Conservation (phyloP, 305 asterid genomes). For the Rubia tinctorum region DNA sequence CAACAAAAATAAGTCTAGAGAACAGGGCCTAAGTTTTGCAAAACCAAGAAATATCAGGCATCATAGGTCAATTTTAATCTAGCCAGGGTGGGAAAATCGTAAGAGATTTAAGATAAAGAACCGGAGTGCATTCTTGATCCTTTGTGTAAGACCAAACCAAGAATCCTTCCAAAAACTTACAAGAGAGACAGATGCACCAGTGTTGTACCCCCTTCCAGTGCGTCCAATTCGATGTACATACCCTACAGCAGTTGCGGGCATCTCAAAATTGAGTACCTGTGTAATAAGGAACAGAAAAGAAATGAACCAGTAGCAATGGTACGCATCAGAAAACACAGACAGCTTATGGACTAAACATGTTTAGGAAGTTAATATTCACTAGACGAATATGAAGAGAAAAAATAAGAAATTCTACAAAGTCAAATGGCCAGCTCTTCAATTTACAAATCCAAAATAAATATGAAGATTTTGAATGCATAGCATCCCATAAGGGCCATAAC, state of each 20-base stretch:
- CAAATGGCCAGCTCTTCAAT: not conserved
- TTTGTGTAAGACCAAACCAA: not conserved
- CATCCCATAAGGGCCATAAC: too few relatives aligned
- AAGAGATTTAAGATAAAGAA: not conserved
- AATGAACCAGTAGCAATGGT: not conserved
- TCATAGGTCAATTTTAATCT: not conserved
- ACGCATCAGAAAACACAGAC: conserved; percentile 1
- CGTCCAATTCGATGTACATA: conserved; percentile 98
- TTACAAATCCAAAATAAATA: not conserved
- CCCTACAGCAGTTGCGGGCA: conserved; percentile 80
- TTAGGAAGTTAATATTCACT: not conserved
- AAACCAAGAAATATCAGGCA: too few relatives aligned
- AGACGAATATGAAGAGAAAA: not conserved
- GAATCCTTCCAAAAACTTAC: conserved; percentile 36
- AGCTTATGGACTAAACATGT: conserved; percentile 8
- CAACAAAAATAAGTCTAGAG: too few relatives aligned
- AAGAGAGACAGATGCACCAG: conserved; percentile 93
- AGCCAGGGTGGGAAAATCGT: not conserved
- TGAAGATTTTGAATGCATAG: not conserved
- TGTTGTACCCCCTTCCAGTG: conserved; percentile 87
- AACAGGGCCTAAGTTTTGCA: too few relatives aligned
- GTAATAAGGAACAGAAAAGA: conserved; percentile 12
- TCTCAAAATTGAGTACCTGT: conserved; percentile 90
- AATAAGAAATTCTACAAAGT: not conserved
- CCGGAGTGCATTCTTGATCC: not conserved